Percentiles rank a stretch among this genome's conserved stretches.
Evolutionary conservation across 768 basidiomycete genomes (phyloP).

Genomic region (Tylopilus subfusipes): DNA sequence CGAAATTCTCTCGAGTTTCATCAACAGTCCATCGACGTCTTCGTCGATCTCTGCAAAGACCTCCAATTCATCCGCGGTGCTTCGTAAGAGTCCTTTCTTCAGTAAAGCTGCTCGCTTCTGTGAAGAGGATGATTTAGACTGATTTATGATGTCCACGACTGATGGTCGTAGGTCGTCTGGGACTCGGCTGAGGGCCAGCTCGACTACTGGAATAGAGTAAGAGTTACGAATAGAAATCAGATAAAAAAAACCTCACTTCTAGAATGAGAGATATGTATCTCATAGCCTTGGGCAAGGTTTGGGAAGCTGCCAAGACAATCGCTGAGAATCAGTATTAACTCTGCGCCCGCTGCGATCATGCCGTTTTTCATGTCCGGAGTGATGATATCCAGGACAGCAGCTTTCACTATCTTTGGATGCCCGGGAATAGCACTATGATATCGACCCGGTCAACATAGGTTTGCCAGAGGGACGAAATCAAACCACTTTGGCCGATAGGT

Average conservation of each 20-base stretch:
- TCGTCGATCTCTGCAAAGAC: conserved; percentile 61
- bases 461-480: neutral
- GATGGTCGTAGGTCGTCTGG: conserved; percentile 52
- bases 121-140: conserved; percentile 58
- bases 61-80: conserved; percentile 72
- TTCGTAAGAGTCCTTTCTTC: conserved; percentile 66
- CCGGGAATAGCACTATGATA: conserved; percentile 55
- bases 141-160: conserved; percentile 62
- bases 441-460: neutral
- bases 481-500: conserved; percentile 66
- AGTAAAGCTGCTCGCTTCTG: conserved; percentile 69
- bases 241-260: conserved; percentile 46
- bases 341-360: conserved; percentile 67
- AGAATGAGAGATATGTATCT: conserved; percentile 77
- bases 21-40: conserved; percentile 55
- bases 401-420: conserved; percentile 70
- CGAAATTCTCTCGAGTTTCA: conserved; percentile 57
- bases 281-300: conserved; percentile 61
- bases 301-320: conserved; percentile 71
- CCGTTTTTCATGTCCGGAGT: conserved; percentile 65
- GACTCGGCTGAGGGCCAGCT: conserved; percentile 58
- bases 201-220: conserved; percentile 50
- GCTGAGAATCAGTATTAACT: conserved; percentile 65
- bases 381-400: conserved; percentile 81
- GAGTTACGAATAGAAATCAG: neutral